phyloP scores from a whole-genome alignment of 1,139 yeast species.

The Oligophagozyma castellii region DNA sequence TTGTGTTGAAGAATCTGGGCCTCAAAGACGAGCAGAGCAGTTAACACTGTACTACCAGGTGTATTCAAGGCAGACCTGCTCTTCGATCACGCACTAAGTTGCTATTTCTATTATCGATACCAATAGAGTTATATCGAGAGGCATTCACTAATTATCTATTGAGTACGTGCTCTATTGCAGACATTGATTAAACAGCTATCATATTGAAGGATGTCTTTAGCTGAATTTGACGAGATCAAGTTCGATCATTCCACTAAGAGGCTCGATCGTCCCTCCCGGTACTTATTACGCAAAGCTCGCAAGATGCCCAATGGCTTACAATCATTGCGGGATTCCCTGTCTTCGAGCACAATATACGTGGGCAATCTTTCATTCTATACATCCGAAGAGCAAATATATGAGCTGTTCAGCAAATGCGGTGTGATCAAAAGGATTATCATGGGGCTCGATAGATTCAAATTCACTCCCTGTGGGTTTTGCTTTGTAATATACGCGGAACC shows the following conservation, averaged over 20 bases:
- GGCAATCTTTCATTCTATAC: slow-evolving; percentile 81
- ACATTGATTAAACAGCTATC: background rate
- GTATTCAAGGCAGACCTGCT: too few species aligned
- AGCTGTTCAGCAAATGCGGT: slow-evolving; percentile 71
- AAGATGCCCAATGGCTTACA: slow-evolving; percentile 34
- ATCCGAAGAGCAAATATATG: slow-evolving; percentile 86
- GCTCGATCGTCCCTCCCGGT: slow-evolving; percentile 65
- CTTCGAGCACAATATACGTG: slow-evolving; percentile 67
- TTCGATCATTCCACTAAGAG: slow-evolving; percentile 45
- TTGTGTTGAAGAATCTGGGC: too few species aligned
- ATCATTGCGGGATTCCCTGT: slow-evolving; percentile 48
- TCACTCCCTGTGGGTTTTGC: slow-evolving; percentile 93
- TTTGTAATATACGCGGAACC: slow-evolving; percentile 64
- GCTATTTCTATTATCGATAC: background rate
- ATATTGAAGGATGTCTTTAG: slow-evolving; percentile 21
- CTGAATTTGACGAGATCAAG: slow-evolving; percentile 29
- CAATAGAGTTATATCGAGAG: background rate
- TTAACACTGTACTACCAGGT: too few species aligned
- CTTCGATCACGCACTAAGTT: too few species aligned
- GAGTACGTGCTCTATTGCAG: too few species aligned
- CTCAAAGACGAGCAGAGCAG: too few species aligned
- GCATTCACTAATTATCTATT: too few species aligned
- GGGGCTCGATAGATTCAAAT: slow-evolving; percentile 83
- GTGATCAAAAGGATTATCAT: slow-evolving; percentile 64
- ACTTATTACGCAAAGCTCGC: slow-evolving; percentile 62